These are phyloP conservation scores for Podaxis sp. DNA, from an alignment of 768 basidiomycete genomes.

Conservation along the genomic window DNA sequence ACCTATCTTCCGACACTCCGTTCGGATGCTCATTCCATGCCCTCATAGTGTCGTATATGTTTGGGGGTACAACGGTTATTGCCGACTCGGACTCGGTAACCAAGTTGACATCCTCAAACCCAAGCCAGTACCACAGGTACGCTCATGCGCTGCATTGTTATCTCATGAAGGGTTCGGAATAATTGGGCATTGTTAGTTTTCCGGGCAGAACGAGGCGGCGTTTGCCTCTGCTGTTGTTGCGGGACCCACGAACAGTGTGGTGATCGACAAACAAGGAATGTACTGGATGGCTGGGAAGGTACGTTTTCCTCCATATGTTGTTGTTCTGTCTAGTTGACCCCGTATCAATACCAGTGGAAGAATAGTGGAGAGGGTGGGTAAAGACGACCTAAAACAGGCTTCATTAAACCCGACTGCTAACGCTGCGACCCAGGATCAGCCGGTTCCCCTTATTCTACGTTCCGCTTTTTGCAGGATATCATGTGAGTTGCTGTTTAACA, in stretches of 20 bases:
- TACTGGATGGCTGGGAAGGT: constrained; percentile 86
- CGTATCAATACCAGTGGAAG: constrained; percentile 64
- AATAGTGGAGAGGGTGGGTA: constrained; percentile 82
- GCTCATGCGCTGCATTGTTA: neutral
- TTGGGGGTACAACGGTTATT: constrained; percentile 91
- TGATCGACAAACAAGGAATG: constrained; percentile 82
- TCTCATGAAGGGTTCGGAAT: neutral
- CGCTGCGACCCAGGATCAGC: constrained; percentile 57
- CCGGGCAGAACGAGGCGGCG: constrained; percentile 61
- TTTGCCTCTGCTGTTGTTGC: constrained; percentile 65
- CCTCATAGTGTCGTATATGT: constrained; percentile 65
- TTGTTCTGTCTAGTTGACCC: neutral
- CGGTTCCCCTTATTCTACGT: constrained; percentile 84
- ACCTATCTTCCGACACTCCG: neutral
- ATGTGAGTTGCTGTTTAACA: constrained; percentile 43
- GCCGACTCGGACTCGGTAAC: constrained; percentile 83
- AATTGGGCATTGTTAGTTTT: constrained; percentile 46
- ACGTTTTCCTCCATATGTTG: constrained; percentile 9
- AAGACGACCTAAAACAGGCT: constrained; percentile 27
- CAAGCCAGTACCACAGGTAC: constrained; percentile 76
- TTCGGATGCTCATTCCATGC: neutral
- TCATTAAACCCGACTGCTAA: neutral
- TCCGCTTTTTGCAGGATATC: constrained; percentile 84
- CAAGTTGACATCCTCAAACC: constrained; percentile 81
- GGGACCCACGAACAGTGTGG: constrained; percentile 81